These are phyloP conservation scores for Sporisorium exsertum DNA, from an alignment of 1,284 basidiomycete genomes.

Conservation along the genomic window DNA sequence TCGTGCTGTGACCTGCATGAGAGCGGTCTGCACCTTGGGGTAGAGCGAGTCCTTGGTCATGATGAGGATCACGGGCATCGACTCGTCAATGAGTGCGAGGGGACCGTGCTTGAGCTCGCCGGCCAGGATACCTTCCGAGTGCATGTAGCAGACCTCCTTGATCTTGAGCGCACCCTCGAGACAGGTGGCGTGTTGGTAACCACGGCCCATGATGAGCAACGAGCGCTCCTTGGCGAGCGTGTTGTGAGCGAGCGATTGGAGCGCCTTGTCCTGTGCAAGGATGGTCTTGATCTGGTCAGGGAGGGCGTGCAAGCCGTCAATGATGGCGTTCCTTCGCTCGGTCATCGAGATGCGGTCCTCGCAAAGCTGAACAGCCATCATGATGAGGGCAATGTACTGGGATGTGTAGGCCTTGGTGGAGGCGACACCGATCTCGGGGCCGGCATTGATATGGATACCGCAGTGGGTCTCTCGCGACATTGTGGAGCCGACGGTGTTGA, in stretches of 20 bases:
- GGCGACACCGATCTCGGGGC: conserved; percentile 98
- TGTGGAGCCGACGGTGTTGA: conserved; percentile 98
- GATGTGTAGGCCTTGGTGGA: conserved; percentile 99
- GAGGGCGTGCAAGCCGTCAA: conserved; percentile 89
- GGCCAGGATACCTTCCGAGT: conserved; percentile 80
- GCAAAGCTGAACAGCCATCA: conserved; percentile 97
- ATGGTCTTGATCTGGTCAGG: conserved; percentile 90
- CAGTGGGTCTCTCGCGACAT: conserved; percentile 98
- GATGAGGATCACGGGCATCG: conserved; percentile 86
- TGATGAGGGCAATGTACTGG: conserved; percentile 96
- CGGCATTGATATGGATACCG: conserved; percentile 99
- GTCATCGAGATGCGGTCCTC: conserved; percentile 95
- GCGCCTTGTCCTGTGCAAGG: conserved; percentile 81
- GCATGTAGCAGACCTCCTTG: conserved; percentile 85
- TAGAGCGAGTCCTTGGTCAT: conserved; percentile 99
- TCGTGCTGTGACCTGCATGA: conserved; percentile 94
- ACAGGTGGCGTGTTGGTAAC: conserved; percentile 97
- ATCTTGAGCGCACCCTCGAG: conserved; percentile 99
- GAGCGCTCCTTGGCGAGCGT: conserved; percentile 85
- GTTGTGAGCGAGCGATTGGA: conserved; percentile 85
- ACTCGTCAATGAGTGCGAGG: conserved; percentile 95
- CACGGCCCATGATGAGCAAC: conserved; percentile 96
- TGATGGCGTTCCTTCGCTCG: conserved; percentile 90
- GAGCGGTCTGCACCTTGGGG: conserved; percentile 96
- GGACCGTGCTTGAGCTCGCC: conserved; percentile 99